Percentiles rank a stretch among this genome's conserved stretches.
phyloP scores from a whole-genome alignment of 2,329 filamentous ascomycete species.

The Balansia obtecta region DNA sequence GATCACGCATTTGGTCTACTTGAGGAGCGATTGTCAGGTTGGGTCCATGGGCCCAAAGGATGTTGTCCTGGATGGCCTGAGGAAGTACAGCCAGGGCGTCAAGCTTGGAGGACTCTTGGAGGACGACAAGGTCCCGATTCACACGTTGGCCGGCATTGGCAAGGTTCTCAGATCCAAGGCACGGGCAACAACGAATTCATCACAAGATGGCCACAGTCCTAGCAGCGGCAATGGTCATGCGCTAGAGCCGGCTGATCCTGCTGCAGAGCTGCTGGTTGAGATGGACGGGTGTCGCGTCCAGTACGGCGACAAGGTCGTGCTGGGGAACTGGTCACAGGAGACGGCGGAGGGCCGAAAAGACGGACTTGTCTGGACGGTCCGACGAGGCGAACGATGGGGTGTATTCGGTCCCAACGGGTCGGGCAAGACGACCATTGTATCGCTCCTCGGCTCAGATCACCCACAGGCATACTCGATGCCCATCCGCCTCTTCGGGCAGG shows the following conservation, averaged over 20 bases:
- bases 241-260: conserved; percentile 12
- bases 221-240: conserved; percentile 8
- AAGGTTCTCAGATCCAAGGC: conserved; percentile 22
- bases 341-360: conserved; percentile 32
- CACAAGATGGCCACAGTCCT: conserved; percentile 1
- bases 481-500: conserved; percentile 73
- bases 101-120: conserved; percentile 30
- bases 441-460: conserved; percentile 88
- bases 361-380: conserved; percentile 74
- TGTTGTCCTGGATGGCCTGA: conserved; percentile 43
- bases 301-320: conserved; percentile 64
- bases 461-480: conserved; percentile 87
- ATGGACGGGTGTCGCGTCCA: conserved; percentile 76
- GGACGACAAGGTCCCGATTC: conserved; percentile 35
- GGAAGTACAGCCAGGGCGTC: conserved; percentile 34
- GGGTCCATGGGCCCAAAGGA: conserved; percentile 53
- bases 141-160: conserved; percentile 37
- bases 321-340: conserved; percentile 70
- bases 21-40: conserved; percentile 55
- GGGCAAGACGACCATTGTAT: conserved; percentile 89
- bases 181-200: conserved; percentile 7
- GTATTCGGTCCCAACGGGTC: conserved; percentile 91
- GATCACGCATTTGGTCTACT: conserved; percentile 72
- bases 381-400: conserved; percentile 76
- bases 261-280: conserved; percentile 64